Conservation (phyloP, 257 asterid genomes). For the Dorcoceras hygrometricum region DNA sequence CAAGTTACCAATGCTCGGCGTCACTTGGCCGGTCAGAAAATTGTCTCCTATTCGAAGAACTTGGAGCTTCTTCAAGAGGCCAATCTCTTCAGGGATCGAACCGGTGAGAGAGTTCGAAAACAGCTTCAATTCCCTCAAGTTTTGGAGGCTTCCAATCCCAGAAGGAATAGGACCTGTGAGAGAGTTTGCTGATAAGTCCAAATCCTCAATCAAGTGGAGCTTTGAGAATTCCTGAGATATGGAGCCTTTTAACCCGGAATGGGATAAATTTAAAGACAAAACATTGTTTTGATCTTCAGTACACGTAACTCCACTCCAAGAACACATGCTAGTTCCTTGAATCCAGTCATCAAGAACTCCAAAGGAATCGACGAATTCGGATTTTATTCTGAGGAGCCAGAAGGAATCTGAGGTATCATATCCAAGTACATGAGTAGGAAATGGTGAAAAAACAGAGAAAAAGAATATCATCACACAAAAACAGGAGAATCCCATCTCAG, state of each 20-base stretch:
- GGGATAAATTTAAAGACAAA: constrained; percentile 54
- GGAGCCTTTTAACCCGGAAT: constrained; percentile 51
- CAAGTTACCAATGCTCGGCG: constrained; percentile 49
- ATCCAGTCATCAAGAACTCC: constrained; percentile 65
- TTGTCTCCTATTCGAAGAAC: constrained; percentile 80
- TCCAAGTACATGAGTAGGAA: constrained; percentile 28
- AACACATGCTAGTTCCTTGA: constrained; percentile 46
- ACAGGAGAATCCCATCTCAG: constrained; percentile 42
- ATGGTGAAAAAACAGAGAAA: constrained; percentile 29
- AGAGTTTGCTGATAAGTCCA: constrained; percentile 65
- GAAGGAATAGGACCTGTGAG: constrained; percentile 64
- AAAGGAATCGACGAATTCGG: constrained; percentile 53
- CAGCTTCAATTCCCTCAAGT: constrained; percentile 53
- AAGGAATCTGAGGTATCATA: constrained; percentile 44
- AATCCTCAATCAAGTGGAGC: constrained; percentile 50
- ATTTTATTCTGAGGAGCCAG: constrained; percentile 56
- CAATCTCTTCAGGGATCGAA: constrained; percentile 58
- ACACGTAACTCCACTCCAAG: constrained; percentile 78
- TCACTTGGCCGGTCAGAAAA: constrained; percentile 50
- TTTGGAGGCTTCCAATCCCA: constrained; percentile 50
- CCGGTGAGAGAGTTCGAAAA: constrained; percentile 65
- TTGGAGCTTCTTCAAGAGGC: constrained; percentile 50
- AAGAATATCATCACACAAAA: constrained; percentile 40
- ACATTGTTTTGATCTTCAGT: constrained; percentile 45
- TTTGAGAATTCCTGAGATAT: constrained; percentile 53